Conservation (phyloP, 495 filamentous ascomycete genomes). For the Pyronema domesticum region DNA sequence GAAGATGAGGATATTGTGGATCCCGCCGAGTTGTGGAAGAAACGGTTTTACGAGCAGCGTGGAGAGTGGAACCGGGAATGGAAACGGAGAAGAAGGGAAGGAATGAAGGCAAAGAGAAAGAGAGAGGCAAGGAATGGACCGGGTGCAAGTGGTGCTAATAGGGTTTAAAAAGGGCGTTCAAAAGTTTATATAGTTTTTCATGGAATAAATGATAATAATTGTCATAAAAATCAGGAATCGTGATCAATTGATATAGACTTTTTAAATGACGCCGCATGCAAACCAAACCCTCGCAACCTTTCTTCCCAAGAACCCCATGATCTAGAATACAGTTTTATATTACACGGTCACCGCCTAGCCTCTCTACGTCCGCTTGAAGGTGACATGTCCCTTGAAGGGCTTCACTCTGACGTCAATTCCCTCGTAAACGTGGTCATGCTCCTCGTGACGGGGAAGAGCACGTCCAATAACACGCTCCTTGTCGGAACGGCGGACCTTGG, state of each 20-base stretch:
- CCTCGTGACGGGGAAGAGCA: slow-evolving; percentile 66
- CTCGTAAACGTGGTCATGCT: slow-evolving; percentile 37
- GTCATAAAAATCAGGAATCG: neutral
- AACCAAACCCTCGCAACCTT: no score
- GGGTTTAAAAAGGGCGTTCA: neutral
- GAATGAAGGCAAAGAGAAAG: slow-evolving; percentile 70
- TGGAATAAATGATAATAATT: neutral
- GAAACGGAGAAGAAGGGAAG: slow-evolving; percentile 69
- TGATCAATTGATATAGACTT: no score
- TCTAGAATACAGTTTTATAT: slow-evolving; percentile 3
- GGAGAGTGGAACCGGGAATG: slow-evolving; percentile 80
- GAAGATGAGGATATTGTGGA: slow-evolving; percentile 23
- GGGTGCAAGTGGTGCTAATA: slow-evolving; percentile 1
- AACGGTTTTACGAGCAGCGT: slow-evolving; percentile 83
- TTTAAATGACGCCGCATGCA: no score
- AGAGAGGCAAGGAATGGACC: slow-evolving; percentile 37
- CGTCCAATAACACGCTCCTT: slow-evolving; percentile 61
- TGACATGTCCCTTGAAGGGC: neutral
- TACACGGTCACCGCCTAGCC: neutral
- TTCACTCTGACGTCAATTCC: neutral
- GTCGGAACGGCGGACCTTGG: slow-evolving; percentile 45
- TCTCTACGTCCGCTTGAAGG: neutral
- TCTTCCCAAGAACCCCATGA: neutral
- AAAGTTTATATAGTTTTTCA: neutral
- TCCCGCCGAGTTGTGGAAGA: slow-evolving; percentile 43